Percentiles rank a stretch among this genome's conserved stretches.
Conservation (phyloP, 116 monocot species). For the Papilionanthe hybrid region DNA sequence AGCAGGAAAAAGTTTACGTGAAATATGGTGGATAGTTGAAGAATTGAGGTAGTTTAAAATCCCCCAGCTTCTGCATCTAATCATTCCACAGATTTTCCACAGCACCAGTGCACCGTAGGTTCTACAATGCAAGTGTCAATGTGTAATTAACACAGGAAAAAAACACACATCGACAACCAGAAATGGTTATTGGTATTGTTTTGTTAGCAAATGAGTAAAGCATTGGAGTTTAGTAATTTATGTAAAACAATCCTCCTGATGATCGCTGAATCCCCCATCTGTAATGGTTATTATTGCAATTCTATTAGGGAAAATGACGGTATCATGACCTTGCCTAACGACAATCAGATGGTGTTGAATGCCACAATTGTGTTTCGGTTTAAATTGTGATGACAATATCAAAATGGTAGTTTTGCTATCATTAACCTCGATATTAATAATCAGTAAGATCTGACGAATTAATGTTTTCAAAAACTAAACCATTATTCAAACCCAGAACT, state of each 20-base stretch:
- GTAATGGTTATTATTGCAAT: too few species aligned
- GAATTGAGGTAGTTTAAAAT: constrained; percentile 88
- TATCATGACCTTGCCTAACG: too few species aligned
- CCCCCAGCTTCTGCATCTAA: constrained; percentile 73
- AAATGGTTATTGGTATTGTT: neutral
- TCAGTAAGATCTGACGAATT: too few species aligned
- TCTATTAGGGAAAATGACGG: too few species aligned
- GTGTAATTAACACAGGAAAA: neutral
- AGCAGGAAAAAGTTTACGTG: constrained; percentile 47
- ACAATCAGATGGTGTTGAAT: too few species aligned
- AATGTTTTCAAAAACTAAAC: too few species aligned
- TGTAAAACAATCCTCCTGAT: neutral
- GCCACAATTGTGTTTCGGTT: too few species aligned
- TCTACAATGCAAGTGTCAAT: neutral
- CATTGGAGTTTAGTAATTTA: neutral
- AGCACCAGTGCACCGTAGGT: neutral
- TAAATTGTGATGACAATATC: too few species aligned
- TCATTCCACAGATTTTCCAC: neutral
- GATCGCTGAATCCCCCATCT: too few species aligned
- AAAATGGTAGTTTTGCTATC: too few species aligned
- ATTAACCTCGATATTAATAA: too few species aligned
- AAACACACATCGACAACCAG: neutral
- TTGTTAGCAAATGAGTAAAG: neutral
- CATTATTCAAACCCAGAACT: too few species aligned
- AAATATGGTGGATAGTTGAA: constrained; percentile 96